Base-by-base conservation (phyloP, 345 rosid species). In the Hypericum perforatum region DNA sequence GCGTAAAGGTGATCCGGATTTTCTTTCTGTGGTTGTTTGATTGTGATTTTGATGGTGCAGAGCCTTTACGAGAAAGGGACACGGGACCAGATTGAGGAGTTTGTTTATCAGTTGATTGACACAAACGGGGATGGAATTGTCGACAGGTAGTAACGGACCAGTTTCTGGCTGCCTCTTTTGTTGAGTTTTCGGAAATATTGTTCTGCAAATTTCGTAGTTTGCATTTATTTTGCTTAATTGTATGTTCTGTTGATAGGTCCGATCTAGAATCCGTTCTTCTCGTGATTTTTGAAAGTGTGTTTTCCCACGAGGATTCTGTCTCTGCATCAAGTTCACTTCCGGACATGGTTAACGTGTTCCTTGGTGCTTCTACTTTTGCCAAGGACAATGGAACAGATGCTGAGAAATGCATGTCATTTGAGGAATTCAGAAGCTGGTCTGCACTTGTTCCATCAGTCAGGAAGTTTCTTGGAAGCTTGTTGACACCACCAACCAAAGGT, bases 61-160 rank as follows among this genome's bases (percentile, higher is more conserved):
- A 89, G 82, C 8, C 65, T 74, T 53, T 91, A 85, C 49, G 92
- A 81, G 76, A 87, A 87, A 67, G 98, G 95, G 62, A 69, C 95
- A 8, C 69, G 67, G 64, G 80, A 79, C 71, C 95, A 91, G 15
- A 87, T 85, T 70, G 87, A 84, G 53, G 87, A 91, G 69, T 91
- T 84, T 65, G 70, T 87, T 39, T 81, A 74, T 72, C 81, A 76
- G 71, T 69, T 84, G 47, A 58, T 87, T 40, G 92, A 91, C 64
- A 70, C 85, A 6, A 77, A 69, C 37, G 74, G 73, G 66, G 85
- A 79, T 72, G 92, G 81, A 6, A 15, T 59, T 39, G 60, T 87
- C 70, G 64, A 70, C 12, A 87, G 96, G 98, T 84, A 73, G 32
- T 22, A 22, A 22, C 2, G 32, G 45, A 43, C 3, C 12, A 5